These are phyloP conservation scores for Opeltia flavorubescens DNA, from an alignment of 495 filamentous ascomycete species.

Conservation along the genomic window DNA sequence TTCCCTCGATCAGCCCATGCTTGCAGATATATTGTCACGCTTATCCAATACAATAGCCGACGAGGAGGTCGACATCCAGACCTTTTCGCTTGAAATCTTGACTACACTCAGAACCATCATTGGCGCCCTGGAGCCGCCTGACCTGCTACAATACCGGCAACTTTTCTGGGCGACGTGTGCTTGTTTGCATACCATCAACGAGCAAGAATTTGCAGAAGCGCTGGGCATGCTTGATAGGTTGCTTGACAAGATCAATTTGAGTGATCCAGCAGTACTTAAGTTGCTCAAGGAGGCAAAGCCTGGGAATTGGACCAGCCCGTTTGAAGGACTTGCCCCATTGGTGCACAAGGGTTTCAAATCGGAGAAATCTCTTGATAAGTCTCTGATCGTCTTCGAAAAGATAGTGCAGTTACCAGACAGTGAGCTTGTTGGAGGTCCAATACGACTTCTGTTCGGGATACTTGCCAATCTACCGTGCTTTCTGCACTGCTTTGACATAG, in stretches of 20 bases:
- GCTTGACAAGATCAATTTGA: conserved; percentile 69
- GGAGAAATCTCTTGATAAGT: conserved; percentile 60
- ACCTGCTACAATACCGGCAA: conserved; percentile 77
- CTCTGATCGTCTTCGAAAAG: conserved; percentile 62
- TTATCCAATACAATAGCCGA: conserved; percentile 94
- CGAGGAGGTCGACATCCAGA: conserved; percentile 79
- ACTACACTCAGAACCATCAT: conserved; percentile 87
- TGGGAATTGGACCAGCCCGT: conserved; percentile 74
- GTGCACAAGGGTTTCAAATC: conserved; percentile 87
- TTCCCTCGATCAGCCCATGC: conserved; percentile 78
- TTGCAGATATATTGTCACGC: conserved; percentile 87
- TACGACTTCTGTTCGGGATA: conserved; percentile 66
- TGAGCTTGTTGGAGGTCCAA: conserved; percentile 66
- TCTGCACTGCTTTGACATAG: conserved; percentile 61
- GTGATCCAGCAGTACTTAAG: conserved; percentile 48
- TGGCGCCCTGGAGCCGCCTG: conserved; percentile 58
- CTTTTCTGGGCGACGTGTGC: conserved; percentile 96
- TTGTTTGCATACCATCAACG: conserved; percentile 88
- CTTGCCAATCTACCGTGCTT: conserved; percentile 86
- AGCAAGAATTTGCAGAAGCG: conserved; percentile 84
- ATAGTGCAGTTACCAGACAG: conserved; percentile 69
- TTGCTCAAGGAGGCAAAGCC: conserved; percentile 65
- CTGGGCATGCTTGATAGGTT: conserved; percentile 84
- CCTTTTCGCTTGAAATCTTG: conserved; percentile 94
- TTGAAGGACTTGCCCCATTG: conserved; percentile 74